phyloP scores from a whole-genome alignment of 495 filamentous ascomycete genomes.

The Podospora australis region DNA sequence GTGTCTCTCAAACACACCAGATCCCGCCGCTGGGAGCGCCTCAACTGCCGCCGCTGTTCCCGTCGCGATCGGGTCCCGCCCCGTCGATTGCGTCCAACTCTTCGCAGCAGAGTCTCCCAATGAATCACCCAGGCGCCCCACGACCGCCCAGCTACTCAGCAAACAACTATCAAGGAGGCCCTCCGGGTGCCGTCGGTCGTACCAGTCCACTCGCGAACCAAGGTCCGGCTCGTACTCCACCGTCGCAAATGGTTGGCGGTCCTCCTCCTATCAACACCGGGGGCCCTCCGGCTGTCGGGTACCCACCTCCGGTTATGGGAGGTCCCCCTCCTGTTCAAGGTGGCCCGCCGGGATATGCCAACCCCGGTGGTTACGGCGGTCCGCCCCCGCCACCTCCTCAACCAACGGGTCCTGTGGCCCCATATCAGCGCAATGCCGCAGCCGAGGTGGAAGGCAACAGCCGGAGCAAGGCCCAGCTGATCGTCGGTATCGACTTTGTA shows the following conservation, averaged over 20 bases:
- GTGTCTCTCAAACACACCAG: slow-evolving; percentile 34
- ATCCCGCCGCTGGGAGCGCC: slow-evolving; percentile 33
- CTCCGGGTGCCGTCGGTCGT: slow-evolving; percentile 44
- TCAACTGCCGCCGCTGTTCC: slow-evolving; percentile 41
- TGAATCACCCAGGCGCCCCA: slow-evolving; percentile 52
- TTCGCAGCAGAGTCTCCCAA: slow-evolving; percentile 46
- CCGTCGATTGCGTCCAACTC: slow-evolving; percentile 38
- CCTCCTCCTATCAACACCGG: slow-evolving; percentile 67
- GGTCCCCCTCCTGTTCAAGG: slow-evolving; percentile 48
- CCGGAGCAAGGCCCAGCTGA: slow-evolving; percentile 71
- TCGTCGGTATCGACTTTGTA: slow-evolving; percentile 78
- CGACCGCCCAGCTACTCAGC: slow-evolving; percentile 72
- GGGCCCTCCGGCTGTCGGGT: slow-evolving; percentile 44
- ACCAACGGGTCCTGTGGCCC: slow-evolving; percentile 31
- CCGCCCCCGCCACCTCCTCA: slow-evolving; percentile 39
- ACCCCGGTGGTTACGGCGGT: slow-evolving; percentile 35
- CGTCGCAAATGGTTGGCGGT: slow-evolving; percentile 60
- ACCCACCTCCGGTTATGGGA: slow-evolving; percentile 49
- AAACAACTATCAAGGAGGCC: slow-evolving; percentile 52
- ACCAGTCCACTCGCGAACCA: slow-evolving; percentile 44
- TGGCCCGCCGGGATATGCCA: slow-evolving; percentile 38
- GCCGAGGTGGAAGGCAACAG: slow-evolving; percentile 85
- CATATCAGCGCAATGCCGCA: slow-evolving; percentile 51
- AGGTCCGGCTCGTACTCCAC: slow-evolving; percentile 43
- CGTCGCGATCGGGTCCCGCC: slow-evolving; percentile 35